Evolutionary conservation across 192 early-diverging fungal species (phyloP).

Genomic region (Lobosporangium transversale): DNA sequence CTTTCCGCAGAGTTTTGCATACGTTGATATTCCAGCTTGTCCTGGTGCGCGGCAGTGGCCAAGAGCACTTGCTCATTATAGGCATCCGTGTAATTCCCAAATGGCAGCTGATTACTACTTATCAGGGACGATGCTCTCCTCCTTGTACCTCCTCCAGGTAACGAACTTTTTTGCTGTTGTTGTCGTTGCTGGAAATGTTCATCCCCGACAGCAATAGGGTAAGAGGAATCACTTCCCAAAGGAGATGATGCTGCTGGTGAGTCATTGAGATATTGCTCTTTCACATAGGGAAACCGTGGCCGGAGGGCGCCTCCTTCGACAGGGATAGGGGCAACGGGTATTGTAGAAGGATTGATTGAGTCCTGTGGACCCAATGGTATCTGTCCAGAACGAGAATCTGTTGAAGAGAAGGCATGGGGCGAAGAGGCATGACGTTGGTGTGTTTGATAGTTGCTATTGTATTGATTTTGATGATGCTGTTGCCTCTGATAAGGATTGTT

Average conservation of each 20-base stretch:
- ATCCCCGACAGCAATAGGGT: conserved; percentile 9
- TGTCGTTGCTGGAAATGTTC: conserved; percentile 6
- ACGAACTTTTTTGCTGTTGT: conserved; percentile 2
- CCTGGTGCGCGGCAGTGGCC: conserved; percentile 47
- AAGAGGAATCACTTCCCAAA: conserved; percentile 24
- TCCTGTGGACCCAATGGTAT: conserved; percentile 22
- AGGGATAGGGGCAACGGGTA: conserved; percentile 42
- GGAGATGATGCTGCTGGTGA: conserved; percentile 43
- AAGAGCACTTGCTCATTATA: conserved; percentile 43
- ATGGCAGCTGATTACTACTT: conserved; percentile 12
- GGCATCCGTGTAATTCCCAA: conserved; percentile 28
- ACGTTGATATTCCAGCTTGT: conserved; percentile 39
- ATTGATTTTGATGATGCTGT: conserved; percentile 12
- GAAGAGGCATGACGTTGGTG: conserved; percentile 29
- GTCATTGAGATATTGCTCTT: conserved; percentile 30
- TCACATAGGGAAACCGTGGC: conserved; percentile 28
- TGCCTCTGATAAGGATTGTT: conserved; percentile 35
- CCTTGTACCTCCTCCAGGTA: conserved; percentile 37
- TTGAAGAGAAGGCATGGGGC: conserved; percentile 16
- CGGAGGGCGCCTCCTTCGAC: conserved; percentile 21
- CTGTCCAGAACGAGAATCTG: neutral
- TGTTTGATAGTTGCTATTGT: conserved; percentile 6
- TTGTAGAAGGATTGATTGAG: conserved; percentile 43
- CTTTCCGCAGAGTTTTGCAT: conserved; percentile 21
- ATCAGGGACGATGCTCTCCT: conserved; percentile 39